Base-by-base conservation (phyloP, 371 early-diverging fungal genomes). In the Phascolomyces articulosus region DNA sequence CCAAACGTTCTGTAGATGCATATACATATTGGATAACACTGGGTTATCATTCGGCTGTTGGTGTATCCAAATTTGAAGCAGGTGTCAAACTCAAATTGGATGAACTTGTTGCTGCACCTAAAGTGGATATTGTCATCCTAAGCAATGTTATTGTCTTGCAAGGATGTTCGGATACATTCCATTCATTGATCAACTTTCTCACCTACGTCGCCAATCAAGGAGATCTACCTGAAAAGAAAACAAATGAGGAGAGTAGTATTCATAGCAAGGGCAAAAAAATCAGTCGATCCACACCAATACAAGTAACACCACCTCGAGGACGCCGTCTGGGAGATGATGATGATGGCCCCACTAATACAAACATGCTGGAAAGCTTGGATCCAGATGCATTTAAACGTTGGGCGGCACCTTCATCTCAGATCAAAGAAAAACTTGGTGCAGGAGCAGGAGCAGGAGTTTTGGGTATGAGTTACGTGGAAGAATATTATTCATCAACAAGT, bases 101-200 rank as follows among this genome's bases (percentile, higher is more conserved):
- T 18, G 71, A 74, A 2, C 63, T 68, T 41, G 38, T 72, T 1
- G 9, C 53, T 4, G 71, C 65, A 18, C 59, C 70, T 4, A 61
- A 66, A 44, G 41, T 69, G 11, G 77, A 77, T 23, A 60, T 82
- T 11, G 44, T 63, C 16, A 71, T 94, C 18, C 85, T 86, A 4
- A 88, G 90, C 62, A 86, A 87, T 53, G 79, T 84, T 4, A 65
- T 92, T 20, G 79, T 77, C 13, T 65, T 93, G 4, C 90, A 93
- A 62, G 87, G 87, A 0, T 93, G 92, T 57, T 86, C 92, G 0
- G 95, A 95, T 67, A 86, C 94, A 0, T 84, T 90, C 61, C 85
- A 89, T 65, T 86, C 91, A 0, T 62, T 93, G 28, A 64, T 87
- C 23, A 75, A 75, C 31, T 68, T 95, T 9, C 57, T 84, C 1